Conservation (phyloP, 495 filamentous ascomycete genomes). For the Hypoxylon perforatum region DNA sequence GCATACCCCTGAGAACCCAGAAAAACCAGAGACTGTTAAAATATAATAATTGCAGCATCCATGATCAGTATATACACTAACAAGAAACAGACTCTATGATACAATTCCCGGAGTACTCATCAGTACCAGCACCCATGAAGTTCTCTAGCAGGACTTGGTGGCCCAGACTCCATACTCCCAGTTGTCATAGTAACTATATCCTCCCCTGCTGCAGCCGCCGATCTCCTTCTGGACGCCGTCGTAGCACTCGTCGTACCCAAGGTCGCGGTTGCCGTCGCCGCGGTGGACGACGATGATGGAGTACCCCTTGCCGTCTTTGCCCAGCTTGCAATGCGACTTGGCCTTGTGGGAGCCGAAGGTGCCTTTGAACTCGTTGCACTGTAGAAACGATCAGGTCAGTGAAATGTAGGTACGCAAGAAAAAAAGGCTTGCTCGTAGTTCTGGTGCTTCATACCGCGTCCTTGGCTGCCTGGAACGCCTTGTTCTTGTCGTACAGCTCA, state of each 20-base stretch:
- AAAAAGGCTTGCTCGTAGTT: neutral
- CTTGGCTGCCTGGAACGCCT: neutral
- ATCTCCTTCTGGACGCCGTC: neutral
- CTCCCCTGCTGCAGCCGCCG: neutral
- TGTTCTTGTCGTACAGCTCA: neutral
- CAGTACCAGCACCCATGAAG: neutral
- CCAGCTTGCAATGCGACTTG: neutral
- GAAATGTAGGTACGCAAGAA: neutral
- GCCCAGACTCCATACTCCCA: neutral
- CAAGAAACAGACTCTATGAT: too few relatives aligned
- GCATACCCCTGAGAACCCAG: too few relatives aligned
- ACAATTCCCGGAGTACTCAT: too few relatives aligned
- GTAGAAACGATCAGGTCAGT: neutral
- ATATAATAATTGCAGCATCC: too few relatives aligned
- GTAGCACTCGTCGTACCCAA: neutral
- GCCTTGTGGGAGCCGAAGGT: neutral
- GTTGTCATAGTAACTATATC: neutral
- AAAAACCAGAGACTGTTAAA: too few relatives aligned
- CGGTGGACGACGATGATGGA: neutral
- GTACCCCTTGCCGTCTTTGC: neutral
- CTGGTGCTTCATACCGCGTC: neutral
- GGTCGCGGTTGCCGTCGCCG: neutral
- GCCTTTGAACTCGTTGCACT: neutral
- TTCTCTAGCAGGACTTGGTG: constrained; percentile 4
- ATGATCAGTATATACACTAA: too few relatives aligned